Evolutionary conservation across 2,329 filamentous ascomycete species (phyloP).

Genomic region (Colletotrichum salicis): DNA sequence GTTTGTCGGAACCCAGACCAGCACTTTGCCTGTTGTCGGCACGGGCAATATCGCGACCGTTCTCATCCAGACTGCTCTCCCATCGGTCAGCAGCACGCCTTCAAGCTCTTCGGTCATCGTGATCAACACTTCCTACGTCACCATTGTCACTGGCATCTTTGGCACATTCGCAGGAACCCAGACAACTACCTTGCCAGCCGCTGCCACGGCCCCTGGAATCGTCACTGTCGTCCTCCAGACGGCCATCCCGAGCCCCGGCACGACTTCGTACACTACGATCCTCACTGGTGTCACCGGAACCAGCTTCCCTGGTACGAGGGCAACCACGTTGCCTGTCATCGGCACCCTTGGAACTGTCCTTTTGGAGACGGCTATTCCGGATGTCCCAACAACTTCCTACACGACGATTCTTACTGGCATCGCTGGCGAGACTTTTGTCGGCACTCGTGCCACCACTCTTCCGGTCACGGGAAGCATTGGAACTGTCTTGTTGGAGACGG

Average conservation of each 20-base stretch:
- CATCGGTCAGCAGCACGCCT: neutral
- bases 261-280: constrained; percentile 8
- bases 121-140: constrained; percentile 13
- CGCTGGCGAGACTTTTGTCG: neutral
- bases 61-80: constrained; percentile 4
- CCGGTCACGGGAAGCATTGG: neutral
- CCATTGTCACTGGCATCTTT: constrained; percentile 14
- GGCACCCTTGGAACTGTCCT: constrained; percentile 14
- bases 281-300: constrained; percentile 8
- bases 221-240: constrained; percentile 25
- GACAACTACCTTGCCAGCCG: constrained; percentile 18
- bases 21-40: neutral
- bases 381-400: neutral
- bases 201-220: constrained; percentile 8
- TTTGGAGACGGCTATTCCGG: constrained; percentile 9
- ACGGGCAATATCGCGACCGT: constrained; percentile 4
- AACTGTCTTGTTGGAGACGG: neutral
- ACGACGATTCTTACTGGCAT: constrained; percentile 4
- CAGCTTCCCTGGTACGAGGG: constrained; percentile 4
- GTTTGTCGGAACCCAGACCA: neutral
- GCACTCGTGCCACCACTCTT: neutral
- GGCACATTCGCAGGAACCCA: constrained; percentile 19
- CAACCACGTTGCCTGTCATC: neutral
- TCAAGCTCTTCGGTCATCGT: neutral
- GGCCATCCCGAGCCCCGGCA: constrained; percentile 6